phyloP scores from a whole-genome alignment of 768 basidiomycete genomes.

The Pleurotus ostreatus region DNA sequence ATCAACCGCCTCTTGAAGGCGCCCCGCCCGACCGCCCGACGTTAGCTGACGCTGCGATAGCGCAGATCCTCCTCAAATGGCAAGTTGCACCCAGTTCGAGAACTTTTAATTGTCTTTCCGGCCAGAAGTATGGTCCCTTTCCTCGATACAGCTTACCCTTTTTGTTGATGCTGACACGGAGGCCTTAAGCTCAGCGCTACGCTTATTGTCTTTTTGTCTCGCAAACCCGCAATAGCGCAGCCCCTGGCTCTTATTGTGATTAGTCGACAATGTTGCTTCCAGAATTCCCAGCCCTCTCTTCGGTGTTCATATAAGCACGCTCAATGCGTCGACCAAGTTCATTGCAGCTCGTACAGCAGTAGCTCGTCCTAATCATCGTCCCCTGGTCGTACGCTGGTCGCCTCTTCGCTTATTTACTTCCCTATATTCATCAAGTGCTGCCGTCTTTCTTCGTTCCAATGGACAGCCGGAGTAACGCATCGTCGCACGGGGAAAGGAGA shows the following conservation, averaged over 20 bases:
- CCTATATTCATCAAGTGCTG: background rate
- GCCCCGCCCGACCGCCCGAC: no score
- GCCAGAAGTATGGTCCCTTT: no score
- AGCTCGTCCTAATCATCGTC: background rate
- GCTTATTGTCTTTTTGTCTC: background rate
- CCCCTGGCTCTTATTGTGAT: slow-evolving; percentile 1
- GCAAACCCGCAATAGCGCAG: background rate
- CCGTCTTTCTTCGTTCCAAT: background rate
- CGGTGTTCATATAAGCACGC: background rate
- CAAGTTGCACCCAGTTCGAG: no score
- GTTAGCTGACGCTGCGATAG: no score
- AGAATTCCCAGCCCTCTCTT: background rate
- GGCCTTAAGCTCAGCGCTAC: background rate
- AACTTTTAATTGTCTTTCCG: no score
- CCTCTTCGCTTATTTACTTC: background rate
- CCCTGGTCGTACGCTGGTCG: slow-evolving; percentile 2
- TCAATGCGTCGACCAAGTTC: background rate
- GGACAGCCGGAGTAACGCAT: background rate
- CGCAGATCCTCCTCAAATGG: no score
- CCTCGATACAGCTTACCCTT: no score
- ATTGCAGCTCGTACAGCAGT: background rate
- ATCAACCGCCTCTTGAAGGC: no score
- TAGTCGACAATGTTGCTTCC: background rate
- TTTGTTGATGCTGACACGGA: no score
- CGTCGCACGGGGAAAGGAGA: background rate